Evolutionary conservation across 2,329 filamentous ascomycete genomes (phyloP).

Genomic region (Leptographium radiaticola): DNA sequence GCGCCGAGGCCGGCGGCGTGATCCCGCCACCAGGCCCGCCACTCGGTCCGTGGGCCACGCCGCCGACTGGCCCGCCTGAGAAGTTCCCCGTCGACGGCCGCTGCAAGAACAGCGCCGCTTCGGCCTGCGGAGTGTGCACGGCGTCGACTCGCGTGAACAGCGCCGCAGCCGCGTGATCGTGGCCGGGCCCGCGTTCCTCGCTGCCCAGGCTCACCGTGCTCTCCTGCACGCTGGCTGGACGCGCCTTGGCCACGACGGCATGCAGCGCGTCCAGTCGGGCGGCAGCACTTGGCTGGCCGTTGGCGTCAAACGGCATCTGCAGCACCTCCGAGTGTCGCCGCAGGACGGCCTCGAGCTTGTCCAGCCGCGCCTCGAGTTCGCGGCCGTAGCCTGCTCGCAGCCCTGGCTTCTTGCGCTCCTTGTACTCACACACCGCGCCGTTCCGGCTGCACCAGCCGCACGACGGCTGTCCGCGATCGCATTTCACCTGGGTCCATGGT

Average conservation of each 20-base stretch:
- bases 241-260: conserved; percentile 4
- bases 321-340: conserved; percentile 54
- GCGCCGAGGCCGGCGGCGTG: conserved; percentile 29
- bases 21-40: conserved; percentile 26
- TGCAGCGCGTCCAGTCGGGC: not conserved
- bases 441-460: conserved; percentile 58
- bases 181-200: conserved; percentile 40
- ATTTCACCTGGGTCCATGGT: conserved; percentile 43
- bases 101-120: conserved; percentile 47
- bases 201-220: conserved; percentile 39
- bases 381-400: conserved; percentile 56
- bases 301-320: conserved; percentile 36
- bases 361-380: conserved; percentile 59
- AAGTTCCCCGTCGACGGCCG: conserved; percentile 32
- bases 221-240: conserved; percentile 30
- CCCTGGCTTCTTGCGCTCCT: conserved; percentile 55
- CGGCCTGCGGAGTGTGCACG: conserved; percentile 39
- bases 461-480: conserved; percentile 61
- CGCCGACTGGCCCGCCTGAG: not conserved
- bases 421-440: conserved; percentile 51
- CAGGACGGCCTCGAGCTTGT: conserved; percentile 54
- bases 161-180: conserved; percentile 25
- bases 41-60: not conserved
- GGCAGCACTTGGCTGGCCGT: conserved; percentile 19
- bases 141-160: conserved; percentile 36